These are phyloP conservation scores for Lycium barbarum DNA, from an alignment of 257 asterid genomes.

Conservation along the genomic window DNA sequence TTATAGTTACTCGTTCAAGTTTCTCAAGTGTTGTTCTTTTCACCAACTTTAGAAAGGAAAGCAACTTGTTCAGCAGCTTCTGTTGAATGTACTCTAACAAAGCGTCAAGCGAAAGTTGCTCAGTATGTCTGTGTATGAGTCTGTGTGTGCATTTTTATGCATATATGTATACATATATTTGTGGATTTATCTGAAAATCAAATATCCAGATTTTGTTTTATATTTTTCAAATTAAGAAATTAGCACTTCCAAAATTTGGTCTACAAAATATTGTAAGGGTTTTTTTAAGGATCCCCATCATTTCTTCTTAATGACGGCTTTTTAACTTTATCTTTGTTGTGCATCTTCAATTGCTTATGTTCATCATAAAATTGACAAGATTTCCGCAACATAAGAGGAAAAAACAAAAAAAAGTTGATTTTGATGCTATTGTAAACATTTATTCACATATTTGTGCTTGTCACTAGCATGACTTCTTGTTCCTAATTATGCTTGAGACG, in stretches of 20 bases:
- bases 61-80: constrained; percentile 7
- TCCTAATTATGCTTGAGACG: background rate
- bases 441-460: background rate
- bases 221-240: background rate
- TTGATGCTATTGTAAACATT: background rate
- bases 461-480: constrained; percentile 5
- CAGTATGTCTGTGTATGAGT: background rate
- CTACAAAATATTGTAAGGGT: background rate
- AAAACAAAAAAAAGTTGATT: background rate
- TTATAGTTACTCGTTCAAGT: background rate
- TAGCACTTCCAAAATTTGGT: background rate
- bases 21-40: background rate
- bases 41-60: constrained; percentile 12
- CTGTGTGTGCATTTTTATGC: too few species aligned
- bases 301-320: background rate
- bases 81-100: background rate
- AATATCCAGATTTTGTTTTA: background rate
- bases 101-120: background rate
- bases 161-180: too few species aligned
- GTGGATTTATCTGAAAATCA: too few species aligned
- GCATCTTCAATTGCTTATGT: constrained; percentile 19
- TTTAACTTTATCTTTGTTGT: constrained; percentile 14
- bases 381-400: background rate
- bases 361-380: constrained; percentile 1
- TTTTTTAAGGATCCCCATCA: background rate